These are phyloP conservation scores for Secale cereale DNA, from an alignment of 176 grass and related monocot species.

Conservation along the genomic window DNA sequence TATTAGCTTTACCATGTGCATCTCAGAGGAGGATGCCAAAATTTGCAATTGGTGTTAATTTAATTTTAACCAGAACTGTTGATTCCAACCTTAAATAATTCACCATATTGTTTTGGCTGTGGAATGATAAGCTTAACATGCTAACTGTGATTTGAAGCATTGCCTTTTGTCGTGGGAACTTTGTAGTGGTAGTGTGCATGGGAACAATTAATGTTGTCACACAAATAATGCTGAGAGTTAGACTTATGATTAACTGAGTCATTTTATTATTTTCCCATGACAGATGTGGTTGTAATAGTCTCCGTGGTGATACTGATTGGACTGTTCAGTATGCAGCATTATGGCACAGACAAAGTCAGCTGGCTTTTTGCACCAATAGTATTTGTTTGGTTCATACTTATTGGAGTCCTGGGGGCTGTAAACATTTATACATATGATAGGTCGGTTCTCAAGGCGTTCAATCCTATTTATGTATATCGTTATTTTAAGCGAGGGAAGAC, in stretches of 20 bases:
- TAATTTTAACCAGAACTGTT: background rate
- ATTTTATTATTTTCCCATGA: background rate
- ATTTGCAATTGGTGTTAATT: background rate
- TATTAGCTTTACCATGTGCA: background rate
- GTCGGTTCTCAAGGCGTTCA: constrained; percentile 75
- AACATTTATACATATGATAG: constrained; percentile 72
- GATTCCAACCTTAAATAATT: background rate
- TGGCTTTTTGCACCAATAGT: constrained; percentile 87
- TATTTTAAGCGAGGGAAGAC: constrained; percentile 56
- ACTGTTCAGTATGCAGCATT: constrained; percentile 89
- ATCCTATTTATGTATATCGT: constrained; percentile 60
- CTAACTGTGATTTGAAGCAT: background rate
- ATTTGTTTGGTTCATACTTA: constrained; percentile 79
- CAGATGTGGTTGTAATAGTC: constrained; percentile 64
- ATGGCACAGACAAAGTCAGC: constrained; percentile 79
- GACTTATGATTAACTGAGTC: background rate
- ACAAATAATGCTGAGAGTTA: background rate
- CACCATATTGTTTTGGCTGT: background rate
- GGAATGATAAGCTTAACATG: background rate
- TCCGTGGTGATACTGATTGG: constrained; percentile 74
- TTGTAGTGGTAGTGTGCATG: background rate
- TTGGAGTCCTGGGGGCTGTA: constrained; percentile 60
- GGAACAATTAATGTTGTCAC: background rate
- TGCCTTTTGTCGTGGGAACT: background rate
- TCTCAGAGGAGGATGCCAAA: background rate